Evolutionary conservation across 345 rosid species (phyloP).

Genomic region (Ceriops zippeliana): DNA sequence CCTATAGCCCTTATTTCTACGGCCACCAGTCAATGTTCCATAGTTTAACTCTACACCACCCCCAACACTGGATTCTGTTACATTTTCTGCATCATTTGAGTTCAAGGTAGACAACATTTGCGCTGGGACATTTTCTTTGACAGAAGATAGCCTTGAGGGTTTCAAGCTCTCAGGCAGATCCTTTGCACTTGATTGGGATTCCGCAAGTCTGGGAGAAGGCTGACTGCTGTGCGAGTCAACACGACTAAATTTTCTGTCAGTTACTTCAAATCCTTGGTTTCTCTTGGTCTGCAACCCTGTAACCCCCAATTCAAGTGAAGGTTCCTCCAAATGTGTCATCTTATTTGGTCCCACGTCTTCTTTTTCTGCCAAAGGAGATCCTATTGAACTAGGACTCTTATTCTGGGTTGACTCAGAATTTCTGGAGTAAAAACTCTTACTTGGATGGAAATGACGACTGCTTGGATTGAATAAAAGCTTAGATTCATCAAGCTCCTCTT

Average conservation of each 20-base stretch:
- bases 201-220: constrained; percentile 7
- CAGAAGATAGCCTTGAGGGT: constrained; percentile 18
- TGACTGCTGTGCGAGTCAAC: constrained; percentile 9
- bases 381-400: neutral
- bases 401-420: constrained; percentile 7
- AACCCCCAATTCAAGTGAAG: constrained; percentile 7
- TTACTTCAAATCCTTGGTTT: constrained; percentile 13
- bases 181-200: constrained; percentile 11
- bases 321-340: constrained; percentile 1
- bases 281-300: constrained; percentile 10
- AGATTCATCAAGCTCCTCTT: constrained; percentile 16
- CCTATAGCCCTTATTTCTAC: constrained; percentile 43
- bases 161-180: neutral
- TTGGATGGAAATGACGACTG: constrained; percentile 1
- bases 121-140: constrained; percentile 27
- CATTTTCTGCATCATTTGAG: constrained; percentile 31
- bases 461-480: constrained; percentile 16
- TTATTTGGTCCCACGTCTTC: constrained; percentile 7
- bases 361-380: constrained; percentile 15
- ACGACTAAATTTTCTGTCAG: constrained; percentile 7
- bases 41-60: constrained; percentile 38
- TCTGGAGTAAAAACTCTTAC: constrained; percentile 14
- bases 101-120: neutral
- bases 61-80: constrained; percentile 32
- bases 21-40: constrained; percentile 51